Percentiles rank a stretch among this genome's conserved stretches.
These are phyloP conservation scores for Globisporangium canariense DNA, from an alignment of 352 stramenopile species.

Conservation along the genomic window DNA sequence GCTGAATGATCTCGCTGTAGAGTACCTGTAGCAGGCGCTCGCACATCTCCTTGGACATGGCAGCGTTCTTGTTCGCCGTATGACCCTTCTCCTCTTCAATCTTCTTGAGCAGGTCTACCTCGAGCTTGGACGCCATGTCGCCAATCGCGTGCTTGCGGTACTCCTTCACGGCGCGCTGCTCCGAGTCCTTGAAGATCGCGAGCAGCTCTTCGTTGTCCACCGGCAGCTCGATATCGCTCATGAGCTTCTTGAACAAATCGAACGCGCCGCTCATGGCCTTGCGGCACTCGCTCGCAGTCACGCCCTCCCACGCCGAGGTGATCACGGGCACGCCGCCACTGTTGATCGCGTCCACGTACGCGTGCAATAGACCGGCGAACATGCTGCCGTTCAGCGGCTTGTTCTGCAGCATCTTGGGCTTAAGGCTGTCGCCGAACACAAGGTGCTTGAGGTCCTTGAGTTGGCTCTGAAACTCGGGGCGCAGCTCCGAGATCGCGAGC, in stretches of 20 bases:
- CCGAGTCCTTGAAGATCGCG: conserved; percentile 49
- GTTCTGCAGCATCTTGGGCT: conserved; percentile 83
- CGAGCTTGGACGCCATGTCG: conserved; percentile 60
- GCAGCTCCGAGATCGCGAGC: conserved; percentile 58
- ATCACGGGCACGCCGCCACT: conserved; percentile 87
- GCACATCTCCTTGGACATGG: conserved; percentile 74
- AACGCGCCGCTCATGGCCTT: conserved; percentile 64
- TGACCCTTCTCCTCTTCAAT: conserved; percentile 65
- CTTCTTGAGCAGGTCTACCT: conserved; percentile 59
- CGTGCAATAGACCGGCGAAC: conserved; percentile 77
- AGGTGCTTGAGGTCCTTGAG: conserved; percentile 60
- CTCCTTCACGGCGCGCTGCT: conserved; percentile 44
- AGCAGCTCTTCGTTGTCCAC: conserved; percentile 69
- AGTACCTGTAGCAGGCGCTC: conserved; percentile 76
- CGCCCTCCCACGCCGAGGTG: conserved; percentile 82
- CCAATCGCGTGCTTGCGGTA: conserved; percentile 70
- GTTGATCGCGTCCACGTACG: conserved; percentile 86
- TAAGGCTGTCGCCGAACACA: conserved; percentile 65
- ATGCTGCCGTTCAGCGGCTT: conserved; percentile 80
- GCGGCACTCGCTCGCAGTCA: conserved; percentile 76
- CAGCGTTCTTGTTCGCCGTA: conserved; percentile 41
- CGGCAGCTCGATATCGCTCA: conserved; percentile 58
- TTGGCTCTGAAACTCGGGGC: conserved; percentile 75
- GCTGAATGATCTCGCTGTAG: conserved; percentile 79
- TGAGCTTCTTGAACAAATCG: conserved; percentile 60